phyloP scores from a whole-genome alignment of 2,329 filamentous ascomycete species.

The Trichoderma sp. region DNA sequence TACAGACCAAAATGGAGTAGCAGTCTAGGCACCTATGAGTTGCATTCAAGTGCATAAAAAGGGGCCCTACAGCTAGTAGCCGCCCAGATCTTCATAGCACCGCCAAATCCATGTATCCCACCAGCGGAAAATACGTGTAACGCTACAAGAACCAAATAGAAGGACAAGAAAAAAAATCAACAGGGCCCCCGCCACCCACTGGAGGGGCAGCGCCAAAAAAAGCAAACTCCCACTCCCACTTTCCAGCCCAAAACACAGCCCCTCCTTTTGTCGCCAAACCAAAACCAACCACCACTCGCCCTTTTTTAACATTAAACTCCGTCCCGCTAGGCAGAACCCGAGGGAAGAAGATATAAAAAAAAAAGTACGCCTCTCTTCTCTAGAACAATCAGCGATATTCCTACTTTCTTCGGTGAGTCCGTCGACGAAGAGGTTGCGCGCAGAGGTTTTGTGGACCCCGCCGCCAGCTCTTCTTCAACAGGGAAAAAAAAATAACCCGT shows the following conservation, averaged over 20 bases:
- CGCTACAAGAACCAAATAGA: not conserved
- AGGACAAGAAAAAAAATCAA: not conserved
- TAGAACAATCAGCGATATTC: not conserved
- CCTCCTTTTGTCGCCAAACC: not conserved
- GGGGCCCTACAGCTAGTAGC: not conserved
- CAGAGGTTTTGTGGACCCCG: not conserved
- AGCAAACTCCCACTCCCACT: constrained; percentile 10
- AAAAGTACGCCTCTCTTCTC: not conserved
- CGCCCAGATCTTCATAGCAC: not conserved
- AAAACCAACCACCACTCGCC: not conserved
- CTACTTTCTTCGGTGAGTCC: not conserved
- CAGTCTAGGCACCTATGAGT: not conserved
- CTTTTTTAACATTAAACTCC: constrained; percentile 2
- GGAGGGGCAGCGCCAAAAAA: not conserved
- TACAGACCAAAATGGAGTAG: not conserved
- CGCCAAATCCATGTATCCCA: not conserved
- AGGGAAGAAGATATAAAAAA: not conserved
- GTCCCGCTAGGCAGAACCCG: constrained; percentile 7
- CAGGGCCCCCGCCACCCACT: constrained; percentile 1
- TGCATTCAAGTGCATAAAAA: not conserved
- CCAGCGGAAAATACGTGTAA: not conserved
- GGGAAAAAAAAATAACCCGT: not conserved
- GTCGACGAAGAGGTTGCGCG: not conserved
- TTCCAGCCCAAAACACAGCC: not conserved
- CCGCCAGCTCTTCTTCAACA: not conserved